These are phyloP conservation scores for Planoprotostelium fungivorum DNA, from an alignment of 78 protist species.

Conservation along the genomic window DNA sequence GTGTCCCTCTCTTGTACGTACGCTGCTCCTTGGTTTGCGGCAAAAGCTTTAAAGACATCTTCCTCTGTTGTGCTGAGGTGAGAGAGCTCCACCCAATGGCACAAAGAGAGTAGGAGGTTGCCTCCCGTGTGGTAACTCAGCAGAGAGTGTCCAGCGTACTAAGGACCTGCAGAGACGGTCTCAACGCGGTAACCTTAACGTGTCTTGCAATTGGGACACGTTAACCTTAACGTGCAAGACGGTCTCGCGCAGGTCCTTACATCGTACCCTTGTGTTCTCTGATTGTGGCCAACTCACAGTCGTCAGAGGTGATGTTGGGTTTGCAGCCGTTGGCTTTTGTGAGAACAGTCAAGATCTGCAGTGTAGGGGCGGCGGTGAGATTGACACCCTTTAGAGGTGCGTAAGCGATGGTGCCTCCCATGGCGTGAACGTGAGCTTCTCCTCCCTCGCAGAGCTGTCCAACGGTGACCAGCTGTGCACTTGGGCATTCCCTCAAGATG, in stretches of 20 bases:
- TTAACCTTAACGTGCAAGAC: too few species aligned
- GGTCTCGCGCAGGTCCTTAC: too few species aligned
- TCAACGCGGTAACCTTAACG: too few species aligned
- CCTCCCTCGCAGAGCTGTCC: background rate
- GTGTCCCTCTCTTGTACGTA: background rate
- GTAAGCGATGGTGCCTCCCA: background rate
- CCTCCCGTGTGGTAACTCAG: background rate
- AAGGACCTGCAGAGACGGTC: too few species aligned
- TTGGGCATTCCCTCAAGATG: background rate
- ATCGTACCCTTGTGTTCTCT: background rate
- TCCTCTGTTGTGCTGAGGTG: background rate
- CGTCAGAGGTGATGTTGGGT: background rate
- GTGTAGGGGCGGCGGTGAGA: background rate
- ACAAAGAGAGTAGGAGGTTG: background rate
- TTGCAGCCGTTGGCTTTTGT: background rate
- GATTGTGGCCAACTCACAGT: background rate
- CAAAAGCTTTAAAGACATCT: background rate
- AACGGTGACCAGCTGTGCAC: background rate
- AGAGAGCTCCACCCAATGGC: background rate
- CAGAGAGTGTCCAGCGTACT: background rate
- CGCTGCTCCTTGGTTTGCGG: background rate
- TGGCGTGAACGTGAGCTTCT: background rate
- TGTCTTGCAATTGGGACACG: too few species aligned
- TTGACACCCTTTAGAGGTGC: background rate
- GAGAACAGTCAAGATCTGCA: background rate